phyloP scores from a whole-genome alignment of 768 basidiomycete species.

The Tulasnella calospora region DNA sequence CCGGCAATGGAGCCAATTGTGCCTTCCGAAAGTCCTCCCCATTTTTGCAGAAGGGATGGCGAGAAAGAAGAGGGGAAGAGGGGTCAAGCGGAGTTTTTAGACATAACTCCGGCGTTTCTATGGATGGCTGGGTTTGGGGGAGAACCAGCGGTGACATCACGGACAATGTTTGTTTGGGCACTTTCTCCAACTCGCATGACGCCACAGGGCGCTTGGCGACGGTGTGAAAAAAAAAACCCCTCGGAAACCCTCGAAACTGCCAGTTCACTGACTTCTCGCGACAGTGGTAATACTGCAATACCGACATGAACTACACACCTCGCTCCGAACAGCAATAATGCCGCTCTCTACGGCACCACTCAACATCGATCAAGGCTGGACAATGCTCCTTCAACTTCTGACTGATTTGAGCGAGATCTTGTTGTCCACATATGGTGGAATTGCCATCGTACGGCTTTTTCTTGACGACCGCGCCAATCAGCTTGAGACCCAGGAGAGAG shows the following conservation, averaged over 20 bases:
- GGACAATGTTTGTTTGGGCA: not conserved
- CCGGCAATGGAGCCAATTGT: slow-evolving; percentile 5
- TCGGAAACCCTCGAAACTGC: too few species aligned
- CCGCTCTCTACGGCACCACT: not conserved
- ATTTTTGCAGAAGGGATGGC: not conserved
- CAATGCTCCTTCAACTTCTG: not conserved
- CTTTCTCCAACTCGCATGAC: too few species aligned
- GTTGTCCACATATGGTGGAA: not conserved
- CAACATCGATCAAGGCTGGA: not conserved
- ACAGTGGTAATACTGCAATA: too few species aligned
- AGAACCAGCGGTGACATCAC: not conserved
- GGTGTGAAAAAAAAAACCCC: too few species aligned
- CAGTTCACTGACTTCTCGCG: too few species aligned
- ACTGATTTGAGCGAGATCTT: not conserved
- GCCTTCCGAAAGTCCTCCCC: not conserved
- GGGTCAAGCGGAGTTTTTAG: not conserved
- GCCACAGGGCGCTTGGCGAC: too few species aligned
- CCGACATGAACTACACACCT: not conserved
- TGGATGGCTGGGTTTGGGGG: not conserved
- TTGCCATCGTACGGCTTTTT: not conserved
- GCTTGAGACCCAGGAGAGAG: not conserved
- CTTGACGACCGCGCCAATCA: not conserved
- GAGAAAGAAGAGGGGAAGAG: not conserved
- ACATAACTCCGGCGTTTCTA: not conserved
- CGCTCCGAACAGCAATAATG: not conserved